Conservation (phyloP, 331 rosid species). For the Saraca asoca region DNA sequence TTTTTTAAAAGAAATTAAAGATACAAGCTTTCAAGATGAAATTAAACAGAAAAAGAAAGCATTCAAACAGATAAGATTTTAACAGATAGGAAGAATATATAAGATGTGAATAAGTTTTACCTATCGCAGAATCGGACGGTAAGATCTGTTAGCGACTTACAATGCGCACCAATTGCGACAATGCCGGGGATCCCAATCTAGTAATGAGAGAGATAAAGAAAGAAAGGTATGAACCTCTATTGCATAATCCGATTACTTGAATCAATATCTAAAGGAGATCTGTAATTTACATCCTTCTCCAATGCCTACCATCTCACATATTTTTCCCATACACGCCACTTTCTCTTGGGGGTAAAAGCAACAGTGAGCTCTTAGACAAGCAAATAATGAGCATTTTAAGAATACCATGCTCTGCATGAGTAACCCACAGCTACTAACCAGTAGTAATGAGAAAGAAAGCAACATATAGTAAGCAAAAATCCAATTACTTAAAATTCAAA, state of each 20-base stretch:
- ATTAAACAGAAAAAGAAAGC: neutral
- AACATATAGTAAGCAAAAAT: neutral
- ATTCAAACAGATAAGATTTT: too few species aligned
- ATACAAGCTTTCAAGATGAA: neutral
- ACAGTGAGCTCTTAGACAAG: neutral
- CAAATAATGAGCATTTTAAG: neutral
- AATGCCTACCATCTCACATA: neutral
- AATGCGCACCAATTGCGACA: conserved; percentile 74
- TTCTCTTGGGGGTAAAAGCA: conserved; percentile 4
- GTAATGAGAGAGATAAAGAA: neutral
- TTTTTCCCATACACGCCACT: neutral
- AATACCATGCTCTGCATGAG: conserved; percentile 3
- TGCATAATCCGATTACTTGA: conserved; percentile 1
- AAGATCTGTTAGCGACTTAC: conserved; percentile 73
- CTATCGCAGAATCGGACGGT: conserved; percentile 92
- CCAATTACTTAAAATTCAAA: too few species aligned
- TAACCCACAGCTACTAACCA: neutral
- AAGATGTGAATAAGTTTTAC: conserved; percentile 39
- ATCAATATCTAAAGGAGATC: neutral
- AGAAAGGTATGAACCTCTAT: neutral
- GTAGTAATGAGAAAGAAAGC: neutral
- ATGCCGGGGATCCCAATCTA: conserved; percentile 88
- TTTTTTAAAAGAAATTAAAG: neutral
- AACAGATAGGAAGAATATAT: too few species aligned
- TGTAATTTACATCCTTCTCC: neutral